Evolutionary conservation across 2,329 filamentous ascomycete genomes (phyloP).

Genomic region (Botryotinia globosa): DNA sequence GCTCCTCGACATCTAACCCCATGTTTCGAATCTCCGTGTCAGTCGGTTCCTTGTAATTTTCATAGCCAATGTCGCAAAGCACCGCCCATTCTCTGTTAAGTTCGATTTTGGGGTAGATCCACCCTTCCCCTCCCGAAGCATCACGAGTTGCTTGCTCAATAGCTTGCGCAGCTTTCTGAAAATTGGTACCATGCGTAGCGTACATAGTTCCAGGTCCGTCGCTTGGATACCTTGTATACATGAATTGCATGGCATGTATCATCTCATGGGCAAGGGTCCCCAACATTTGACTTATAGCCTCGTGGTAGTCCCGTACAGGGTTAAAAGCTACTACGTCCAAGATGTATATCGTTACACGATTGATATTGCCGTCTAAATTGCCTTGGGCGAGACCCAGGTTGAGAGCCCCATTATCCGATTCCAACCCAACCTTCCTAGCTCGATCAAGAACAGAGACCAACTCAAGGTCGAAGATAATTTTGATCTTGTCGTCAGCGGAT

Average conservation of each 20-base stretch:
- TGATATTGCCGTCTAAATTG: accelerated
- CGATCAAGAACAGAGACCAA: not conserved
- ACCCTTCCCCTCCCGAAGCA: not conserved
- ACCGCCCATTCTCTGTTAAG: not conserved
- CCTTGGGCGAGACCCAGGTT: not conserved
- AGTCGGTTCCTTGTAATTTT: not conserved
- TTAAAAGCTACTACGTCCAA: not conserved
- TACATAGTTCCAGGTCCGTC: not conserved
- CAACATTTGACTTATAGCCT: not conserved
- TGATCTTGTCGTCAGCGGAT: not conserved
- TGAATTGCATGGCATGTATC: not conserved
- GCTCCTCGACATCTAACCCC: not conserved
- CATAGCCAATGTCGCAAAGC: not conserved
- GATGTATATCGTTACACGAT: not conserved
- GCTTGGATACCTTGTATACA: not conserved
- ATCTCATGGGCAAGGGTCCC: slow-evolving; percentile 2
- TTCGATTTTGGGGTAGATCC: not conserved
- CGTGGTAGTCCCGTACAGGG: accelerated
- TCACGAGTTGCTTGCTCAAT: not conserved
- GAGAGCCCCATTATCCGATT: not conserved
- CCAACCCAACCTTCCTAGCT: not conserved
- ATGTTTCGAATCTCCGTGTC: not conserved
- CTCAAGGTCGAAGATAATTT: not conserved
- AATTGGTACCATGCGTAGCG: not conserved
- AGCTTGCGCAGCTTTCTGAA: not conserved